Conservation (phyloP, 306 rosid species). For the Canavalia gladiata region DNA sequence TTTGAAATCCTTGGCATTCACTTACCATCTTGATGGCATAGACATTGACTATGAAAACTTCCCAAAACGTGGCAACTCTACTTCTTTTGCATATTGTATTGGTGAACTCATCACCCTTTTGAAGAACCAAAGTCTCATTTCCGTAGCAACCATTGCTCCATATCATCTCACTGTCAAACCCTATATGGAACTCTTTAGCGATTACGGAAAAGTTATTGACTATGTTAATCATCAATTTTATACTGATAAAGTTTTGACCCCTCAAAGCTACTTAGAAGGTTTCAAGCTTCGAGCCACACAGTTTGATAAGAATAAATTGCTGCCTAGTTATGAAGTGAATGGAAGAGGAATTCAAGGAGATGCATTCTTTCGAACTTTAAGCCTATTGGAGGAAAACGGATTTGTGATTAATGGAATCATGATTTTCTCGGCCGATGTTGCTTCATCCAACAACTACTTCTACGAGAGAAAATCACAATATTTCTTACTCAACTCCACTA, state of each 20-base stretch:
- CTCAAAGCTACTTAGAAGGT: constrained; percentile 50
- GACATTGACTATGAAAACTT: constrained; percentile 66
- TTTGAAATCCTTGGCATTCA: constrained; percentile 40
- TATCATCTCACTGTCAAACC: constrained; percentile 54
- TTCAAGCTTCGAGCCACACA: constrained; percentile 45
- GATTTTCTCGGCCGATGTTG: constrained; percentile 69
- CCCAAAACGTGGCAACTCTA: constrained; percentile 34
- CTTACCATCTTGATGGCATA: constrained; percentile 66
- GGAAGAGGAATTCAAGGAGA: constrained; percentile 72
- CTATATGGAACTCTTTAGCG: constrained; percentile 54
- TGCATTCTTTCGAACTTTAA: constrained; percentile 59
- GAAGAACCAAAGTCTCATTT: constrained; percentile 60
- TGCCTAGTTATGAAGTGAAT: constrained; percentile 61
- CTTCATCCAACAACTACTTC: constrained; percentile 44
- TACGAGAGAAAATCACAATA: constrained; percentile 65
- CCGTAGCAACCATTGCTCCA: constrained; percentile 65
- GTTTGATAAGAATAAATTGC: constrained; percentile 50
- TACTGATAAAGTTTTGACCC: constrained; percentile 57
- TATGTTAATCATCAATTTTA: constrained; percentile 67
- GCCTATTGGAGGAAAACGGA: constrained; percentile 51
- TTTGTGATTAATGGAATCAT: constrained; percentile 60
- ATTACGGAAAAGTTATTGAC: constrained; percentile 56
- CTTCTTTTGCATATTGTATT: constrained; percentile 59
- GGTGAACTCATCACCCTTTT: constrained; percentile 65
- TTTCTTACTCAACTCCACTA: constrained; percentile 60